These are phyloP conservation scores for Mycena metata DNA, from an alignment of 768 basidiomycete genomes.

Conservation along the genomic window DNA sequence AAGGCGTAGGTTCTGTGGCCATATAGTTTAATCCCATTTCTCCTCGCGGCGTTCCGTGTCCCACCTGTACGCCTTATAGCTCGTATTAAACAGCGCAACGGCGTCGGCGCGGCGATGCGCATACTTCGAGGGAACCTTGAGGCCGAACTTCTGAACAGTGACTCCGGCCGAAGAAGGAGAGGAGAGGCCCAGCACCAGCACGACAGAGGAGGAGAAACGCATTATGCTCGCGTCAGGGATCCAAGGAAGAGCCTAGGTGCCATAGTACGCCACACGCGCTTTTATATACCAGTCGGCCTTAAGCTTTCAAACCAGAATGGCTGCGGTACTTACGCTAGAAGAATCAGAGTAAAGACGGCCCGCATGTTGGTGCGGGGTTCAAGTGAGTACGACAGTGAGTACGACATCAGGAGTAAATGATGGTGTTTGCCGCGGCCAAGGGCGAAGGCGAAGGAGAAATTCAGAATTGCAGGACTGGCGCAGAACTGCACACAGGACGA, in stretches of 20 bases:
- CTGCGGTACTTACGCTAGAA: not conserved
- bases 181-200: constrained; percentile 13
- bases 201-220: not conserved
- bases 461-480: no score
- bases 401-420: not conserved
- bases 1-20: constrained; percentile 19
- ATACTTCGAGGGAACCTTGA: constrained; percentile 21
- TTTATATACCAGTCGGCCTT: constrained; percentile 4
- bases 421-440: not conserved
- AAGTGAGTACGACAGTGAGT: no score
- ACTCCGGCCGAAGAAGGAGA: constrained; percentile 27
- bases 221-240: not conserved
- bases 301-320: not conserved
- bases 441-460: no score
- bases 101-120: constrained; percentile 11
- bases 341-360: constrained; percentile 3
- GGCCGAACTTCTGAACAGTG: constrained; percentile 20
- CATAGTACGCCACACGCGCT: not conserved
- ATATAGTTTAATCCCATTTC: not conserved
- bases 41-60: not conserved
- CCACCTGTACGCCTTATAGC: constrained; percentile 28
- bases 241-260: not conserved
- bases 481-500: not conserved
- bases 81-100: constrained; percentile 14
- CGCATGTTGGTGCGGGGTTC: constrained; percentile 1